Evolutionary conservation across 345 rosid species (phyloP), one percentile per base, ranked within the genome.

Genomic region (Arabidopsis arenosa): DNA sequence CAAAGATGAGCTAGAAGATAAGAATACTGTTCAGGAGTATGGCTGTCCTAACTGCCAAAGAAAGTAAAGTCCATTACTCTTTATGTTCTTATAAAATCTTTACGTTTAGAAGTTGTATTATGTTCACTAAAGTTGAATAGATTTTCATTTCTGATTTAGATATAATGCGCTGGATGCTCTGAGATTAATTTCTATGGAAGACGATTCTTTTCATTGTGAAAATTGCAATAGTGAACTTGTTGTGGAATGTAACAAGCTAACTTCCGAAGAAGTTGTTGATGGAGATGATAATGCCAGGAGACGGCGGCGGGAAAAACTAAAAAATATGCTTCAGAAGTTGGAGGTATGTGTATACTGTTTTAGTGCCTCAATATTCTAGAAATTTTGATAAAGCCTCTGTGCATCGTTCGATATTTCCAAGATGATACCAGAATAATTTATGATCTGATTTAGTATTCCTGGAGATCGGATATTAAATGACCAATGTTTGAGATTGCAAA

Each of bases 231-330:
- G 91, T 73, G 96, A 86, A 73, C 94, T 95, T 77, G 91, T 89
- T 76, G 94, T 91, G 44, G 98, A 95, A 85, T 87, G 91, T 66
- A 90, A 92, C 85, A 92, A 90, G 80, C 75, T 92, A 74, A 89
- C 88, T 47, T 85, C 86, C 33, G 90, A 90, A 83, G 99, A 90
- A 70, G 93, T 78, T 15, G 92, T 88, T 71, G 99, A 92, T 79
- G 97, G 96, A 73, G 97, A 84, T 84, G 99, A 92, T 72, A 88
- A 88, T 87, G 96, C 87, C 72, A 86, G 89, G 80, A 88, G 90
- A 77, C 83, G 92, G 9, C 88, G 88, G 43, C 93, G 85, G 65
- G 97, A 92, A 78, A 90, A 92, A 54, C 79, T 92, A 30, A 90
- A 86, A 75, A 88, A 84, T 63, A 72, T 83, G 87, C 97, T 95